Percentiles rank a stretch among this genome's conserved stretches.
phyloP scores from a whole-genome alignment of 83 land plant genomes.

The Thuja plicata region DNA sequence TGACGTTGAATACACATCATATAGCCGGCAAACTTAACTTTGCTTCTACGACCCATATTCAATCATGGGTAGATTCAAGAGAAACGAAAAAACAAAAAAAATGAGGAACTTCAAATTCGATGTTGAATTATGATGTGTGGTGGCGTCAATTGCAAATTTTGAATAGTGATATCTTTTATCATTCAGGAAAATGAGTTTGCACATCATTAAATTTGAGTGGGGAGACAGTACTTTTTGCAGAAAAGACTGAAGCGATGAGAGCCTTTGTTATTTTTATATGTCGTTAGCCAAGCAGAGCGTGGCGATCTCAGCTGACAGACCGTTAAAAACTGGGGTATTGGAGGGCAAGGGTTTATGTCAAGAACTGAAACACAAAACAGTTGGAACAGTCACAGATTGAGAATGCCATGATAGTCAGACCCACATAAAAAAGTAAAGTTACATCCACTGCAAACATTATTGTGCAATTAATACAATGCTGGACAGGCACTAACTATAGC shows the following conservation, averaged over 20 bases:
- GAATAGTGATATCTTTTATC: no score
- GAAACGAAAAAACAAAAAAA: not conserved
- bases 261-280: not conserved
- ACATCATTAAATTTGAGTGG: not conserved
- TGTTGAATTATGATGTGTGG: not conserved
- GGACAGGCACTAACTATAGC: not conserved
- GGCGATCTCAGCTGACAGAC: not conserved
- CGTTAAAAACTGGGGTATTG: not conserved
- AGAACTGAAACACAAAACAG: not conserved
- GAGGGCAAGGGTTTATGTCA: not conserved
- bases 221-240: not conserved
- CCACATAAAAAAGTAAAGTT: not conserved
- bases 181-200: not conserved
- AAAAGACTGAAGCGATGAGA: not conserved
- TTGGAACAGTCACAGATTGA: not conserved
- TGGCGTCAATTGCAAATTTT: not conserved
- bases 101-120: not conserved
- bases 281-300: not conserved
- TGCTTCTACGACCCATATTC: not conserved
- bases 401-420: not conserved
- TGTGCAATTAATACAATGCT: not conserved
- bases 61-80: not conserved
- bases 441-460: not conserved
- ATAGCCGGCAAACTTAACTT: not conserved
- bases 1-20: not conserved